Base-by-base conservation (phyloP, 805 yeast genomes). In the Saccharomycopsis amapae region DNA sequence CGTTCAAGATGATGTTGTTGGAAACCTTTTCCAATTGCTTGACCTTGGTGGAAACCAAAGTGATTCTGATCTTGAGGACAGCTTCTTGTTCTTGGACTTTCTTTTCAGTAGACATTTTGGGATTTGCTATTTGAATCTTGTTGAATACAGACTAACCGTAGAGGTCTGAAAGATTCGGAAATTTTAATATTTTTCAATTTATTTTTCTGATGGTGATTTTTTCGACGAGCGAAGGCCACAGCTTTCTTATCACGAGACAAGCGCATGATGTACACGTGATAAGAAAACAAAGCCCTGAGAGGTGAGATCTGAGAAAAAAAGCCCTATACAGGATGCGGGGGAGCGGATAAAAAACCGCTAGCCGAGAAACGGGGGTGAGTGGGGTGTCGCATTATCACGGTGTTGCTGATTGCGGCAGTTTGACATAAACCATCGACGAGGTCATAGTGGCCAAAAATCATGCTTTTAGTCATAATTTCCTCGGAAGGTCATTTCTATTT, bases 31-130 rank as follows among this genome's bases (percentile, higher is more conserved):
- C 98, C 70, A 93, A 81, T 75, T 85, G 93, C 83, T 88, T 86
- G 67, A 93, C 96, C 79, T 90, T 88, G 80, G 96, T 87, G 62
- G 98, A 93, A 69, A 95, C 88, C 79, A 93, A 80, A 70, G 97
- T 88, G 76, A 93, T 89, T 83, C 97, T 89, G 78, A 93, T 89
- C 85, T 89, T 90, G 82, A 83, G 86, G 79, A 85, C 75, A 69
- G 78, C 80, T 72, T 77, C 87, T 71, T 81, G 86, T 71, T 78
- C 87, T 72, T 86, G 86, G 71, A 85, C 93, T 78, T 84, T 81
- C 72, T 81, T 78, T 66, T 78, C 72, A 72, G 81, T 85, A 72
- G 89, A 80, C 93, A 85, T 85, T 62, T 59, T 70, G 30, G 40
- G 25, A 19, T 38, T 34, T 45, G 31, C n/a, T n/a, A n/a, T n/a